Conservation (phyloP, 1,139 yeast genomes). For the Fermentozyma sake region DNA sequence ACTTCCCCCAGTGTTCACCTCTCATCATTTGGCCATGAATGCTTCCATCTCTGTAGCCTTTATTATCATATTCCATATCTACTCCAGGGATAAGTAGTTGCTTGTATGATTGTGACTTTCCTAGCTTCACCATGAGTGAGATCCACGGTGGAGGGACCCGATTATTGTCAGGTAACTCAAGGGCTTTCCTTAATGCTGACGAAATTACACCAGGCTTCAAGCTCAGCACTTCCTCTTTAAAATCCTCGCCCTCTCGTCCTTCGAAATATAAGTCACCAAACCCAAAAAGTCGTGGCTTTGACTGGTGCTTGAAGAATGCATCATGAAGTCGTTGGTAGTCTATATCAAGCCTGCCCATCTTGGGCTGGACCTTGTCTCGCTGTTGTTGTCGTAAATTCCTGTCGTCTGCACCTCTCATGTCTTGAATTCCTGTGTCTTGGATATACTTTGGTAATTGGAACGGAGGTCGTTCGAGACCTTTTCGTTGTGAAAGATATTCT, state of each 20-base stretch:
- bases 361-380: constrained; percentile 86
- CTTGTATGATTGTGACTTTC: constrained; percentile 85
- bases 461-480: constrained; percentile 68
- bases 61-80: constrained; percentile 38
- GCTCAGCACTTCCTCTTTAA: constrained; percentile 28
- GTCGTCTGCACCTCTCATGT: constrained; percentile 69
- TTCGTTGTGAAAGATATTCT: constrained; percentile 69
- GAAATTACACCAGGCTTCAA: constrained; percentile 71
- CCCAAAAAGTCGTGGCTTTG: constrained; percentile 61
- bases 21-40: constrained; percentile 24
- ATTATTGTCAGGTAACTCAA: constrained; percentile 60
- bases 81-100: constrained; percentile 55
- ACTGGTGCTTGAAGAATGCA: constrained; percentile 80
- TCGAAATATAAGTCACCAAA: constrained; percentile 82
- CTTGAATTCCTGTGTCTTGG: constrained; percentile 79
- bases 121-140: constrained; percentile 60
- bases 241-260: constrained; percentile 60
- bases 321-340: constrained; percentile 81
- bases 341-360: constrained; percentile 79
- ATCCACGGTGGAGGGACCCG: constrained; percentile 79
- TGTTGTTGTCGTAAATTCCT: constrained; percentile 64
- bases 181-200: constrained; percentile 53
- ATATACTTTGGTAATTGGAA: constrained; percentile 79
- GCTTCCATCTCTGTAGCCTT: constrained; percentile 26
- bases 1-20: constrained; percentile 39